A percentile compares a stretch with the other conserved stretches of the same genome.
phyloP scores from a whole-genome alignment of 2,329 filamentous ascomycete genomes.

The Cryphonectria radicalis region DNA sequence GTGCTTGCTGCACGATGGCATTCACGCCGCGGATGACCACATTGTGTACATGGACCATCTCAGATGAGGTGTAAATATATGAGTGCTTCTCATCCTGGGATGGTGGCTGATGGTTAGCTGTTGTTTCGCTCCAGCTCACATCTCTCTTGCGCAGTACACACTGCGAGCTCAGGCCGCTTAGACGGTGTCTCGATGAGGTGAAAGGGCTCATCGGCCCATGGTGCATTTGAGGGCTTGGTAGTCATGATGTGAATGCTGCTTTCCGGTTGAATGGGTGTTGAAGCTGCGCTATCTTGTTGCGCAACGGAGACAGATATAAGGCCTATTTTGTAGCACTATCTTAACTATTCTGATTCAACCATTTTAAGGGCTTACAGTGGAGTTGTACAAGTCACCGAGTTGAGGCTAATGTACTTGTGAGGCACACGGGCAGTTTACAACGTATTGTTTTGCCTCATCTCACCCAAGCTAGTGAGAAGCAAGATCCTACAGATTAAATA shows the following conservation, averaged over 20 bases:
- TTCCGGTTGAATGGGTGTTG: background rate
- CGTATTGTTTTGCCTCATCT: background rate
- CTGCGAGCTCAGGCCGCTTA: slow-evolving; percentile 15
- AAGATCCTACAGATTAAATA: background rate
- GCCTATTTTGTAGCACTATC: background rate
- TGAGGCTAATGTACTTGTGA: background rate
- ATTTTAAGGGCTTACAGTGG: background rate
- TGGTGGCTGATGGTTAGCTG: background rate
- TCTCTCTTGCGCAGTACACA: background rate
- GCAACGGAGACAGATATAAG: background rate
- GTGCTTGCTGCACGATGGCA: slow-evolving; percentile 40
- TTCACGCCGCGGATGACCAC: slow-evolving; percentile 40
- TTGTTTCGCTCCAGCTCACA: background rate
- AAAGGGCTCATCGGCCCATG: slow-evolving; percentile 14
- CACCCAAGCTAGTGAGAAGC: background rate
- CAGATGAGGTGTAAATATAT: slow-evolving; percentile 23
- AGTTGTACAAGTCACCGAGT: background rate
- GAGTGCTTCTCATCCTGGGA: slow-evolving; percentile 18
- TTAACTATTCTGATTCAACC: background rate
- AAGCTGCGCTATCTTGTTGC: background rate
- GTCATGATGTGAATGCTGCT: slow-evolving; percentile 18
- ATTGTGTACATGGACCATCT: slow-evolving; percentile 40
- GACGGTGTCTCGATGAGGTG: slow-evolving; percentile 19
- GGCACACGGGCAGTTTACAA: background rate
- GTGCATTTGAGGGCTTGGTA: slow-evolving; percentile 15